Percentiles rank a stretch among this genome's conserved stretches.
These are phyloP conservation scores for Heracleum sosnowskyi DNA, from an alignment of 129 eudicot species.

Conservation along the genomic window DNA sequence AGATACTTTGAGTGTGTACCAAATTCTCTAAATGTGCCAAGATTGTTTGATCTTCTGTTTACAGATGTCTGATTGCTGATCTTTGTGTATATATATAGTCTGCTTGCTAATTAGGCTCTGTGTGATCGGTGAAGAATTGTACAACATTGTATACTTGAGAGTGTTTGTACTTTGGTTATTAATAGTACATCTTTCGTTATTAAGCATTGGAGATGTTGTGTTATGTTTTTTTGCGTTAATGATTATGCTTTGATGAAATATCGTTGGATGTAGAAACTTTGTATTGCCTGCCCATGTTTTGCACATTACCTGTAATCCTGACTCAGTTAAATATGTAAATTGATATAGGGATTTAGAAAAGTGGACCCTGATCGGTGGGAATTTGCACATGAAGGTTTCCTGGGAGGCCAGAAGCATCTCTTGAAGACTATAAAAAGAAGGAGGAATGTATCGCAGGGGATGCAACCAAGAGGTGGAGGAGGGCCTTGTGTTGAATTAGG, in stretches of 20 bases:
- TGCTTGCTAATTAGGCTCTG: neutral
- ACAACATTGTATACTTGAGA: neutral
- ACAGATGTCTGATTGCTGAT: neutral
- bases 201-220: neutral
- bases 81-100: too few species aligned
- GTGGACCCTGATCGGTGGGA: slow-evolving; percentile 55
- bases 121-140: neutral
- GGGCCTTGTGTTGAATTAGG: slow-evolving; percentile 69
- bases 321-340: neutral
- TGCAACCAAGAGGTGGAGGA: slow-evolving; percentile 31
- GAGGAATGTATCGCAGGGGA: slow-evolving; percentile 31
- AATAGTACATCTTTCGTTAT: neutral
- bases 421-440: slow-evolving; percentile 37
- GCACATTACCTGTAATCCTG: neutral
- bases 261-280: too few species aligned
- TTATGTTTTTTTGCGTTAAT: neutral
- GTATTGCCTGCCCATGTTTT: neutral
- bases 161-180: neutral
- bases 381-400: slow-evolving; percentile 42
- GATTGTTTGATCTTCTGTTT: neutral
- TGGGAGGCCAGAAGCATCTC: slow-evolving; percentile 43
- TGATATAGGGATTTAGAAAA: slow-evolving; percentile 40
- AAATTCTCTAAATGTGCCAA: neutral
- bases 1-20: neutral
- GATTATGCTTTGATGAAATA: too few species aligned